Conservation (phyloP, 1,284 basidiomycete species). For the Ceratobasidium sp. region DNA sequence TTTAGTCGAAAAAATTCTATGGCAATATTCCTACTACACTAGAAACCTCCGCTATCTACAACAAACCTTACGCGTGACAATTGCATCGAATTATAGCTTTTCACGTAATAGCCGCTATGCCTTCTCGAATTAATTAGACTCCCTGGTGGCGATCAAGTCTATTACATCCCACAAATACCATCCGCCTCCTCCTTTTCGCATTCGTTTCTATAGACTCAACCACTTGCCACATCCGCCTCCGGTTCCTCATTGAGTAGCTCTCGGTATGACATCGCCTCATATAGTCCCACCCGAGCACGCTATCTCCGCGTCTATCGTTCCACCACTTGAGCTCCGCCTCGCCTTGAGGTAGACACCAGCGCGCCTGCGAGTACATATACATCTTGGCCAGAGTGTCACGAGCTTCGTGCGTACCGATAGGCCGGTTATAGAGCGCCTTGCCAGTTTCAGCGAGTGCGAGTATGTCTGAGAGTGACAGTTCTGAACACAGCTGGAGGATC, state of each 20-base stretch:
- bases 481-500: not conserved
- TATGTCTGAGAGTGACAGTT: slow-evolving; percentile 18
- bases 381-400: slow-evolving; percentile 16
- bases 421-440: not conserved
- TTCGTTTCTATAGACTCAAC: slow-evolving; percentile 38
- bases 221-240: slow-evolving; percentile 29
- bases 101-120: too few species aligned
- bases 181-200: slow-evolving; percentile 34
- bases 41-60: too few species aligned
- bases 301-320: slow-evolving; percentile 25
- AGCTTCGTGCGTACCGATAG: not conserved
- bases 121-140: too few species aligned
- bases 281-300: slow-evolving; percentile 37
- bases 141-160: too few species aligned
- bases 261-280: slow-evolving; percentile 8
- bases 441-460: slow-evolving; percentile 5
- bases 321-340: slow-evolving; percentile 27
- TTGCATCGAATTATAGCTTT: too few species aligned
- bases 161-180: too few species aligned
- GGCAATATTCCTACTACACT: too few species aligned
- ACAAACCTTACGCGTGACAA: too few species aligned
- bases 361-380: slow-evolving; percentile 28
- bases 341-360: slow-evolving; percentile 22
- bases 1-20: too few species aligned
- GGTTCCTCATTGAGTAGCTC: slow-evolving; percentile 43